Percentiles rank a stretch among this genome's conserved stretches.
Evolutionary conservation across 352 stramenopile genomes (phyloP).

Genomic region (Phytophthora foliorum): DNA sequence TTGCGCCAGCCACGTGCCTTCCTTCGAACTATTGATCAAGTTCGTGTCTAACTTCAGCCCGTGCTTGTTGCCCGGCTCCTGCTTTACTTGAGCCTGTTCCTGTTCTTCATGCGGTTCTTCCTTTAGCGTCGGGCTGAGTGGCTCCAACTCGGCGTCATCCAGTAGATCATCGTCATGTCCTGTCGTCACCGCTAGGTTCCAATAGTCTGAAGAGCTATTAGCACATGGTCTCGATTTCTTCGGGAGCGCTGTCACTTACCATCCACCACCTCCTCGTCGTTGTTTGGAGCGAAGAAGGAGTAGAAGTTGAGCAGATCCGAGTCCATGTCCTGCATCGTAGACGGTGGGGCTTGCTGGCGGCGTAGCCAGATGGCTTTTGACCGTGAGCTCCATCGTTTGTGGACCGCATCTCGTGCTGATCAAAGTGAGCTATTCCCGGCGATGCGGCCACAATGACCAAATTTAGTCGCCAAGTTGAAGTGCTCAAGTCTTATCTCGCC

Average conservation of each 20-base stretch:
- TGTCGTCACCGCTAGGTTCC: constrained; percentile 25
- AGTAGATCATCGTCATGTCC: constrained; percentile 44
- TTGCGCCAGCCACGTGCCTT: constrained; percentile 21
- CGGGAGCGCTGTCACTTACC: constrained; percentile 13
- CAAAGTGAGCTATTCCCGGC: constrained; percentile 33
- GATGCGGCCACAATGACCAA: not conserved
- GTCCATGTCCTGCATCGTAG: constrained; percentile 49
- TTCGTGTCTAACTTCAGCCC: constrained; percentile 37
- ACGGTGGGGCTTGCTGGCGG: constrained; percentile 22
- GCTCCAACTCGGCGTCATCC: constrained; percentile 34
- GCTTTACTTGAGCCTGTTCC: constrained; percentile 27
- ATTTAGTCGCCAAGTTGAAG: constrained; percentile 36
- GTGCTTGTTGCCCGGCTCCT: constrained; percentile 13
- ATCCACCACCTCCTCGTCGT: constrained; percentile 41
- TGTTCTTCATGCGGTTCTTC: constrained; percentile 26
- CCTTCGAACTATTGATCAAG: constrained; percentile 24
- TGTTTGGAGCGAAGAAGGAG: constrained; percentile 41
- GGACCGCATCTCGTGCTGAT: not conserved
- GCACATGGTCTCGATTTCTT: not conserved
- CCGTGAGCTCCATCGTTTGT: not conserved
- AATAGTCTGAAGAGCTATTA: constrained; percentile 30
- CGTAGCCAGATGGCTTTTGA: constrained; percentile 49
- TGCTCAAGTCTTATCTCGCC: constrained; percentile 34
- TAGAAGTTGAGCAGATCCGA: constrained; percentile 49
- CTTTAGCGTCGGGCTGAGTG: constrained; percentile 37